These are phyloP conservation scores for Coprinopsis cinerea DNA, from an alignment of 768 basidiomycete genomes.

Conservation along the genomic window DNA sequence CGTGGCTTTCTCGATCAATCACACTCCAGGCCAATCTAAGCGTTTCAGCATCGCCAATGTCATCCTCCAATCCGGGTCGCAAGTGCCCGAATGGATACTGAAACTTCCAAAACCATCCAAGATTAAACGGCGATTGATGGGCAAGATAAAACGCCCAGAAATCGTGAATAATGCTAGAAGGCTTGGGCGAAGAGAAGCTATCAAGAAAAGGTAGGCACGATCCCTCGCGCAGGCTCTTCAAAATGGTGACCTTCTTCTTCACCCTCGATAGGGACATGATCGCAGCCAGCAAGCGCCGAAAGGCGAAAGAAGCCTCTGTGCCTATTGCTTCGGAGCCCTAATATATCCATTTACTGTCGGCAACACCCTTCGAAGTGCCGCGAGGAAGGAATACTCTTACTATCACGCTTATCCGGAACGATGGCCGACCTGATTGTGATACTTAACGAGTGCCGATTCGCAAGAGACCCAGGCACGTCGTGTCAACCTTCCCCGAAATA, in stretches of 20 bases:
- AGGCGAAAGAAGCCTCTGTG: slow-evolving; percentile 18
- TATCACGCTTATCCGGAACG: no score
- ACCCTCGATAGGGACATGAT: slow-evolving; percentile 63
- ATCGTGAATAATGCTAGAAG: slow-evolving; percentile 63
- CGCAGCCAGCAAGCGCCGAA: slow-evolving; percentile 63
- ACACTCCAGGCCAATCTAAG: background rate
- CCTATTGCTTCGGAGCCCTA: background rate
- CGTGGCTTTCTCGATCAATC: slow-evolving; percentile 10
- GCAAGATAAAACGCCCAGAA: slow-evolving; percentile 76
- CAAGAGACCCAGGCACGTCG: no score
- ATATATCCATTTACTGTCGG: background rate
- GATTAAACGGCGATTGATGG: slow-evolving; percentile 79
- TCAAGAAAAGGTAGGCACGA: slow-evolving; percentile 58
- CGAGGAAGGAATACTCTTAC: no score
- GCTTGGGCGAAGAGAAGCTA: slow-evolving; percentile 62
- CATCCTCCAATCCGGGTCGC: slow-evolving; percentile 85
- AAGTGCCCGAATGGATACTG: slow-evolving; percentile 93
- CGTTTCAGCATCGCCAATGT: slow-evolving; percentile 83
- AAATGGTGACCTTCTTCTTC: background rate
- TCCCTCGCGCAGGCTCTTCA: background rate
- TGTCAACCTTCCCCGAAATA: no score
- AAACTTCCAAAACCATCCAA: slow-evolving; percentile 92
- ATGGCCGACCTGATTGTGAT: no score
- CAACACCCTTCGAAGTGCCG: background rate
- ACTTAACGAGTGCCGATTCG: no score